Conservation (phyloP, 2,329 filamentous ascomycete genomes). For the Xylariaceae sp. region DNA sequence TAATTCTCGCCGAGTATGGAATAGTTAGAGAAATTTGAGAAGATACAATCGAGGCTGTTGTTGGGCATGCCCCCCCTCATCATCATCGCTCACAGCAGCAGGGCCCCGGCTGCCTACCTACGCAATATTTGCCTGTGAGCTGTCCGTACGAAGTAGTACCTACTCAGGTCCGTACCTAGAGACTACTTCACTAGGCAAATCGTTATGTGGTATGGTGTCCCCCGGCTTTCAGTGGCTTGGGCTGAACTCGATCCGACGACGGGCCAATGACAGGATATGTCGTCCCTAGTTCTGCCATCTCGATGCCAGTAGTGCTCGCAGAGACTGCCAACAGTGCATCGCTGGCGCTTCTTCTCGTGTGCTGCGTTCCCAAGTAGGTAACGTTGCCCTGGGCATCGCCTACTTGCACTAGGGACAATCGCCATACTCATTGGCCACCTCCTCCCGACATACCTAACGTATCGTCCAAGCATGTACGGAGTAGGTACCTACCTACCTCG, state of each 20-base stretch:
- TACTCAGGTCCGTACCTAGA: too few species aligned
- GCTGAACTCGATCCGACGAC: neutral
- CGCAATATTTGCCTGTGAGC: neutral
- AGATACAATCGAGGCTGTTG: conserved; percentile 20
- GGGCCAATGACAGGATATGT: neutral
- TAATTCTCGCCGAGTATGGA: conserved; percentile 28
- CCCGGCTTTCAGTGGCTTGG: neutral
- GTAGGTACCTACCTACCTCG: neutral
- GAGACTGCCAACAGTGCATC: too few species aligned
- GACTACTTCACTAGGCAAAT: neutral
- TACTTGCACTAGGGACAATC: too few species aligned
- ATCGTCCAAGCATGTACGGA: neutral
- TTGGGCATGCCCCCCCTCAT: too few species aligned
- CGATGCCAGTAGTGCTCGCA: too few species aligned
- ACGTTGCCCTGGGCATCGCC: neutral
- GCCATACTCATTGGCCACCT: too few species aligned
- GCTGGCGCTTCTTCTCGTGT: neutral
- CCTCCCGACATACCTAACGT: neutral
- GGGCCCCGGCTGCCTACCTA: neutral
- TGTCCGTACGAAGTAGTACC: too few species aligned
- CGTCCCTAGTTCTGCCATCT: neutral
- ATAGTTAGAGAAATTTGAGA: conserved; percentile 21
- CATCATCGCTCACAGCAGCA: too few species aligned
- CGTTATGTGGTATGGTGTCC: neutral
- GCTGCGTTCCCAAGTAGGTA: neutral